Base-by-base conservation (phyloP, 2,329 filamentous ascomycete species). In the Botryotinia globosa region DNA sequence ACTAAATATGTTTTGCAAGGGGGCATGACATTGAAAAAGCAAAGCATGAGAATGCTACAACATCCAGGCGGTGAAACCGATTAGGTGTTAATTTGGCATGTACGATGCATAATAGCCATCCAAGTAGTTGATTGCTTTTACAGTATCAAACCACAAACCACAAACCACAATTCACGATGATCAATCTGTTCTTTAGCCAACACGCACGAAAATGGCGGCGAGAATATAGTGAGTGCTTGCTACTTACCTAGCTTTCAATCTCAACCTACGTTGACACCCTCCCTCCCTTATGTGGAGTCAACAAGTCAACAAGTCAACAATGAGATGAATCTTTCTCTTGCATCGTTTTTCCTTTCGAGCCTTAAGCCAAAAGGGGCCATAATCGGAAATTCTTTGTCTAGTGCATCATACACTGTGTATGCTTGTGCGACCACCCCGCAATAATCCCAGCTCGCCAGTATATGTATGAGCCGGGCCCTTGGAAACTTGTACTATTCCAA, bases 391-490 rank as follows among this genome's bases (percentile, higher is more conserved):
- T 48, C 61, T 65, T 34, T 51, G 22, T 39, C 25, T 42, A 42
- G 59, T 63, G 20, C 29, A 32, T 29, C n/a, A 12, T 56, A 56
- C n/a, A 18, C n/a, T 44, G 29, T 54, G 34, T 39, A 32, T 45
- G 59, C 59, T 32, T 64, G 51, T 66, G 56, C 42, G 42, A 51
- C 54, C 73, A 74, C 73, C 73, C 73, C 73, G 71, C 73, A 74
- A 68, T 68, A 74, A 74, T 72, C 70, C 73, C 39, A 51, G 73
- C 25, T 58, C 42, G 37, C 34, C 20, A 65, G 45, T 20, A 59
- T 59, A 59, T 59, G 70, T 59, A 59, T 59, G 70, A 72, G 70
- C 70, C 70, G 70, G 70, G 62, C 70, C 70, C 62, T 67, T 72
- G 70, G 70, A 67, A 67, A 61, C 39, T 34, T 42, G 58, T 51